Percentiles rank a stretch among this genome's conserved stretches.
Conservation (phyloP, 2,329 filamentous ascomycete genomes). For the Boeremia lycopersici region DNA sequence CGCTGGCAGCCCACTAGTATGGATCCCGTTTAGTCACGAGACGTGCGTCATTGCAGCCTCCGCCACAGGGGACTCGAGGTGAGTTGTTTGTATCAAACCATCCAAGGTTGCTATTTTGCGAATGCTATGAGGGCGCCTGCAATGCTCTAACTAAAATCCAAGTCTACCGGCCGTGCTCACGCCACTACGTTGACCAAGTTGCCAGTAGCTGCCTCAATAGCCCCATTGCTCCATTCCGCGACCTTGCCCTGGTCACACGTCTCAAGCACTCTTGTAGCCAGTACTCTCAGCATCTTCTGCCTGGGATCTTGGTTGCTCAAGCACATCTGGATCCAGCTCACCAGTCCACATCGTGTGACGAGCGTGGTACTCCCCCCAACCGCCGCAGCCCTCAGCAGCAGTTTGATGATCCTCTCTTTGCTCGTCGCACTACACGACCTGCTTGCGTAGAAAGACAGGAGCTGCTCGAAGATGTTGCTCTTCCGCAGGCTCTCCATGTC, state of each 20-base stretch:
- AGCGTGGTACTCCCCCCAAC: constrained; percentile 79
- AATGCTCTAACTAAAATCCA: constrained; percentile 13
- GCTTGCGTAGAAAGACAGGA: constrained; percentile 72
- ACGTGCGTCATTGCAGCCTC: constrained; percentile 7
- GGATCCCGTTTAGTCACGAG: neutral
- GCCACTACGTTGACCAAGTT: constrained; percentile 15
- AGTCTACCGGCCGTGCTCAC: neutral
- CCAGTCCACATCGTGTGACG: constrained; percentile 73
- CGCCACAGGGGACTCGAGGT: neutral
- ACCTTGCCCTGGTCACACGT: constrained; percentile 72
- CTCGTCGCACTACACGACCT: constrained; percentile 66
- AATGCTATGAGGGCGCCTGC: constrained; percentile 10
- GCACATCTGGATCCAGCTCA: constrained; percentile 75
- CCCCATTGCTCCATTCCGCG: constrained; percentile 65
- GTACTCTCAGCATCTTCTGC: constrained; percentile 58
- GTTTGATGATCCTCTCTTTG: constrained; percentile 65
- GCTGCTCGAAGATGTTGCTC: constrained; percentile 73
- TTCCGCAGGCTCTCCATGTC: constrained; percentile 67
- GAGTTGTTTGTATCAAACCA: neutral
- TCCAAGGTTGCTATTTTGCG: neutral
- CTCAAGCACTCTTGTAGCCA: constrained; percentile 66
- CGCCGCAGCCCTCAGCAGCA: constrained; percentile 71
- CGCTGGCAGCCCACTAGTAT: constrained; percentile 6
- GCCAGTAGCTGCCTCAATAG: constrained; percentile 19
- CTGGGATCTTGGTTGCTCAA: constrained; percentile 55